Evolutionary conservation across 345 rosid species (phyloP).

Genomic region (Salix suchowensis): DNA sequence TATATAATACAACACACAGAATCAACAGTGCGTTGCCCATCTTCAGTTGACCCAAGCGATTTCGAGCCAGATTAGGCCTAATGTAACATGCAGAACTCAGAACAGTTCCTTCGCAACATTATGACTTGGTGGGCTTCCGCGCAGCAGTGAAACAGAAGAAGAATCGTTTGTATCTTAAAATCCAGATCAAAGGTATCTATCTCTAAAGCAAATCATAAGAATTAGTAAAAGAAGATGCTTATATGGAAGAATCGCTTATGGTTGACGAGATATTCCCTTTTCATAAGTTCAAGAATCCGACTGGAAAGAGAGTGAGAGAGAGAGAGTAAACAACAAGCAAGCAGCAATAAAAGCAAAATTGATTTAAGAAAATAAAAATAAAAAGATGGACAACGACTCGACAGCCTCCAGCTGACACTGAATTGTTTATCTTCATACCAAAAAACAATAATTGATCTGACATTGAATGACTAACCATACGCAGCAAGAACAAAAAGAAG

Average conservation of each 20-base stretch:
- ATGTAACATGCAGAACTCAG: too few relatives aligned
- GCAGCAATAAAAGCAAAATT: background rate
- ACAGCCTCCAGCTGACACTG: constrained; percentile 10
- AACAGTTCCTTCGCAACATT: background rate
- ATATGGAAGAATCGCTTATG: background rate
- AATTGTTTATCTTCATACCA: constrained; percentile 1
- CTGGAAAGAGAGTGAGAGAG: background rate
- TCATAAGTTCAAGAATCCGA: background rate
- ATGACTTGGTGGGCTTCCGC: background rate
- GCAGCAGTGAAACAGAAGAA: background rate
- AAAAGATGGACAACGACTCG: constrained; percentile 11
- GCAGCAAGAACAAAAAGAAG: background rate
- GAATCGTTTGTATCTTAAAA: background rate
- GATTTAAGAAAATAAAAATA: too few relatives aligned
- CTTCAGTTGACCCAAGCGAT: too few relatives aligned
- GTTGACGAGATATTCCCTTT: background rate
- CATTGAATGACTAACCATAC: background rate
- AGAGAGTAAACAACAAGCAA: background rate
- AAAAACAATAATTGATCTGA: background rate
- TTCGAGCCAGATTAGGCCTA: too few relatives aligned
- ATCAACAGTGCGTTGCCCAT: too few relatives aligned
- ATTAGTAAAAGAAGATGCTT: background rate
- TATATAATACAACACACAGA: too few relatives aligned
- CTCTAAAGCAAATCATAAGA: background rate
- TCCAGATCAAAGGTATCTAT: background rate